phyloP scores from a whole-genome alignment of 495 filamentous ascomycete genomes.

The Neurospora discreta region DNA sequence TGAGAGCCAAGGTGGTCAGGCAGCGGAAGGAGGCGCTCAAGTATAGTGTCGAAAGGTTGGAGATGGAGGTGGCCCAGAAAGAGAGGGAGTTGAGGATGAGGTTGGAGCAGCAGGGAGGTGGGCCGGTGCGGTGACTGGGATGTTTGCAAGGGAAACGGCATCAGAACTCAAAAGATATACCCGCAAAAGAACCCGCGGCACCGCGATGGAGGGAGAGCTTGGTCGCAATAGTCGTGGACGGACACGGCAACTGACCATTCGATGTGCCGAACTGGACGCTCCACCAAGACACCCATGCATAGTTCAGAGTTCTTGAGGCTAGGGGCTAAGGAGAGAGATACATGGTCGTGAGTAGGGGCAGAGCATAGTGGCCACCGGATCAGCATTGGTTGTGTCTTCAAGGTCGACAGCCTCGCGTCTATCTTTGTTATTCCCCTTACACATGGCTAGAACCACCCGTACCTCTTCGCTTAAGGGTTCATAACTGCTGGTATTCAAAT shows the following conservation, averaged over 20 bases:
- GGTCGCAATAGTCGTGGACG: neutral
- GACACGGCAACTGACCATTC: neutral
- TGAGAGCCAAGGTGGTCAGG: slow-evolving; percentile 26
- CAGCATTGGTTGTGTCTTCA: neutral
- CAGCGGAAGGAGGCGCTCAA: slow-evolving; percentile 34
- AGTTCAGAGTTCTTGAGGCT: neutral
- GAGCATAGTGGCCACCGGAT: neutral
- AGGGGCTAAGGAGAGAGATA: neutral
- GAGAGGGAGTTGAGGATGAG: slow-evolving; percentile 38
- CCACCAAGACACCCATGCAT: neutral
- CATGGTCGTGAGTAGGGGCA: neutral
- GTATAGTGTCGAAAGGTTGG: slow-evolving; percentile 39
- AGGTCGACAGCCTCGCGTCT: neutral
- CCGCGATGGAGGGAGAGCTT: neutral
- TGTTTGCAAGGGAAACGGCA: too few relatives aligned
- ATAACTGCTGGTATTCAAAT: neutral
- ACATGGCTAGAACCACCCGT: neutral
- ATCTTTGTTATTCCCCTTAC: neutral
- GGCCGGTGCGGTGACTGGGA: neutral
- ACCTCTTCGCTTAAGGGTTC: neutral
- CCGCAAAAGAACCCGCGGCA: neutral
- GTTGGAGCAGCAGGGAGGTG: slow-evolving; percentile 18
- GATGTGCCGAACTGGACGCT: neutral
- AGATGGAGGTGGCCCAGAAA: slow-evolving; percentile 40
- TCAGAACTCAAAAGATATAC: neutral